Base-by-base conservation (phyloP, 495 filamentous ascomycete genomes). In the Rhizodiscina lignyota region DNA sequence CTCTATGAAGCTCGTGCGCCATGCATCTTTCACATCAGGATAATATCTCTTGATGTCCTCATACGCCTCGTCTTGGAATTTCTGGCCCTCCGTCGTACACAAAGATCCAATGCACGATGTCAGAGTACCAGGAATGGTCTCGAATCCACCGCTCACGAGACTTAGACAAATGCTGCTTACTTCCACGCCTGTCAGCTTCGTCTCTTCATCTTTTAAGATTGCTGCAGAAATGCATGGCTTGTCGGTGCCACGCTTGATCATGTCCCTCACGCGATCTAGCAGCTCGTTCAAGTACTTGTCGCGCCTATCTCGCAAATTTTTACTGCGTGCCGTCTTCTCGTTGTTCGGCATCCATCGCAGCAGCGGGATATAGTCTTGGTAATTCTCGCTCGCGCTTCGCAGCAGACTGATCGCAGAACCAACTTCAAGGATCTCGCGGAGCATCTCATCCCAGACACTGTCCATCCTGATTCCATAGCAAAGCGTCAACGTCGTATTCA, bases 381-480 rank as follows among this genome's bases (percentile, higher is more conserved):
- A 50, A 36, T 69, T 69, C 38, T 67, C 62, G 0, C 58, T 60
- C 3, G 64, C 59, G 37, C 58, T 62, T 5, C 64, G 61, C 1
- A 69, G 48, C 1, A 66, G 50, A 2, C 55, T 61, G 4, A 67
- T 67, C 1, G 59, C 60, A 0, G 57, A 63, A 8, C 62, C 64
- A 6, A 67, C 64, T 26, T 65, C 38, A 0, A 66, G 55, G 20
- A 70, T 66, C 45, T 70, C 63, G 4, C 58, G 56, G 1, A 70
- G 43, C 0, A 68, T 50, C 0, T 56, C 55, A 33, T 68, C 64
- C 38, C 61, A 62, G 1, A 66, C 58, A 4, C 47, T 56, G 29
- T 66, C 63, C 58, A 70, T 67, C n/a, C 64, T 61, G 22, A 67
- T 63, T 1, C 66, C 66, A 32, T 68, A 70, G 51, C 63, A 67